phyloP scores from a whole-genome alignment of 2,329 filamentous ascomycete genomes.

The Massarina eburnea region DNA sequence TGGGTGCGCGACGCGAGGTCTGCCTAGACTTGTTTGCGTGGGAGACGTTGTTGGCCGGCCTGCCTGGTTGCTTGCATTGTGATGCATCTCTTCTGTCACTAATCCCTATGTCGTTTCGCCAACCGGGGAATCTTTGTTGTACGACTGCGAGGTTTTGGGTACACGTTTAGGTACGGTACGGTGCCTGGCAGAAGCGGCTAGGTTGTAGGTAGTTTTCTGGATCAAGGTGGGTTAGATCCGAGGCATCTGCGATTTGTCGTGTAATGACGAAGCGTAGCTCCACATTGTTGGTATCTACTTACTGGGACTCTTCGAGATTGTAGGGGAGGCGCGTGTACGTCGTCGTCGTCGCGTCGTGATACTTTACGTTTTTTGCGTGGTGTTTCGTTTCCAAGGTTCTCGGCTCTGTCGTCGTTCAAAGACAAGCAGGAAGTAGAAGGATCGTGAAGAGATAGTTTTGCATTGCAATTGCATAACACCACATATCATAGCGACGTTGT shows the following conservation, averaged over 20 bases:
- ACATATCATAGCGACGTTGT: too few species aligned
- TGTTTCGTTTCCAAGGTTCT: constrained; percentile 14
- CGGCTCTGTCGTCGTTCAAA: constrained; percentile 11
- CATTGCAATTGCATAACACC: background rate
- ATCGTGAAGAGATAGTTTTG: background rate
- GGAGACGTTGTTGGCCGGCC: too few species aligned
- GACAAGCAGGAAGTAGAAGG: background rate
- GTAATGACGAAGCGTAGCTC: constrained; percentile 11
- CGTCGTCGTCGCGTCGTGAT: constrained; percentile 18
- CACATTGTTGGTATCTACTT: background rate
- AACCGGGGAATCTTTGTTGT: too few species aligned
- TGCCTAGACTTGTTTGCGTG: too few species aligned
- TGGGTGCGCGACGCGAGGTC: too few species aligned
- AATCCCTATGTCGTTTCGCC: too few species aligned
- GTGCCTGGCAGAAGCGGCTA: too few species aligned
- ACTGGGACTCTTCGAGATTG: constrained; percentile 14
- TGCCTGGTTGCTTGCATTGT: too few species aligned
- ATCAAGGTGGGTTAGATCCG: constrained; percentile 31
- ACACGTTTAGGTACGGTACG: too few species aligned
- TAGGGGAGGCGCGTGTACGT: constrained; percentile 24
- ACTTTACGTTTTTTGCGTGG: constrained; percentile 13
- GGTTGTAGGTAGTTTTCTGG: constrained; percentile 2
- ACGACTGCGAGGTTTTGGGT: too few species aligned
- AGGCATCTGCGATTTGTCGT: constrained; percentile 35
- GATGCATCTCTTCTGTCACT: too few species aligned